These are phyloP conservation scores for Pholiota molesta DNA, from an alignment of 768 basidiomycete species.

Conservation along the genomic window DNA sequence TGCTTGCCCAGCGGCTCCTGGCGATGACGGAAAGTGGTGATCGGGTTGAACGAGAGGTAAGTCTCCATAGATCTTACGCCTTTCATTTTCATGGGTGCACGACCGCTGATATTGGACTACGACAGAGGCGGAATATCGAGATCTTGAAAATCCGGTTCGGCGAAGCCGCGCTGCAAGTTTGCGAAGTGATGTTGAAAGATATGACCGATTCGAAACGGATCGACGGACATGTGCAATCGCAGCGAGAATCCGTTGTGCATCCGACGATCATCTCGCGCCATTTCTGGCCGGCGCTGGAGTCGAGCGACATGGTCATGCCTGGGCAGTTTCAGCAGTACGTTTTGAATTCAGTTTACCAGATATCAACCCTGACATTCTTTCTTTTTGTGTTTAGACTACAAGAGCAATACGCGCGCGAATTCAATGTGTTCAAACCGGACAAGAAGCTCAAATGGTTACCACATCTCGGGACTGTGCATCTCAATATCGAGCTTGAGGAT, in stretches of 20 bases:
- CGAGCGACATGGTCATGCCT: constrained; percentile 76
- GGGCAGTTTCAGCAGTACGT: constrained; percentile 82
- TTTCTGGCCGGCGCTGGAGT: constrained; percentile 91
- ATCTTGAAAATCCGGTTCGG: constrained; percentile 96
- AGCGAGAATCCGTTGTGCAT: constrained; percentile 75
- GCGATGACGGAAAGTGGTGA: constrained; percentile 83
- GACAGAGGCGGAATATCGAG: constrained; percentile 87
- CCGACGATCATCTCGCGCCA: constrained; percentile 91
- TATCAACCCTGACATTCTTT: neutral
- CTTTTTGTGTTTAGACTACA: constrained; percentile 54
- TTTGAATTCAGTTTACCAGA: neutral
- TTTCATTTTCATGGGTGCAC: neutral
- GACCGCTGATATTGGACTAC: too few relatives aligned
- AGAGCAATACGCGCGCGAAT: constrained; percentile 76
- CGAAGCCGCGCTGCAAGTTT: constrained; percentile 88
- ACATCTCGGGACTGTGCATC: constrained; percentile 80
- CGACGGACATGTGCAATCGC: constrained; percentile 84
- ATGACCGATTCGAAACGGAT: constrained; percentile 93
- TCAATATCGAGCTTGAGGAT: constrained; percentile 85
- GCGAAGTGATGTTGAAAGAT: constrained; percentile 98
- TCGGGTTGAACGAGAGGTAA: constrained; percentile 71
- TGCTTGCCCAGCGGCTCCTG: constrained; percentile 86
- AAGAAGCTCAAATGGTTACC: constrained; percentile 90
- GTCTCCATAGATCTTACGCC: neutral
- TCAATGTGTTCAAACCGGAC: constrained; percentile 86